A percentile compares a stretch with the other conserved stretches of the same genome.
Evolutionary conservation across 2,329 filamentous ascomycete genomes (phyloP).

Genomic region (Leptodontidium sp.): DNA sequence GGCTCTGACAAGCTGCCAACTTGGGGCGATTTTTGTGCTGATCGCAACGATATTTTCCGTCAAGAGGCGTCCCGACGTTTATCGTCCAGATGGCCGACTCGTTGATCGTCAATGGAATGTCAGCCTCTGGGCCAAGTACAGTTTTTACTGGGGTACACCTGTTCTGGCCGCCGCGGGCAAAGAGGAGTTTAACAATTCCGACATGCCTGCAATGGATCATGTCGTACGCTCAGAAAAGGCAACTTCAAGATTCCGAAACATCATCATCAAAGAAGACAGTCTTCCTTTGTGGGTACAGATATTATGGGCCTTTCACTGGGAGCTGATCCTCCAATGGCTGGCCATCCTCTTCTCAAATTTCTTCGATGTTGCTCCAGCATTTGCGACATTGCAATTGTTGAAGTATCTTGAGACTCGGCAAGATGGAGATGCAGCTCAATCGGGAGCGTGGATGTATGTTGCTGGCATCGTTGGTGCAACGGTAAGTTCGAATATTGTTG

Average conservation of each 20-base stretch:
- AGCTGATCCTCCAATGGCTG: slow-evolving; percentile 31
- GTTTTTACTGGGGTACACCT: slow-evolving; percentile 67
- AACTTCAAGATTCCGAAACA: slow-evolving; percentile 57
- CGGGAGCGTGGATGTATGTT: slow-evolving; percentile 33
- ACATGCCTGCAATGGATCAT: slow-evolving; percentile 68
- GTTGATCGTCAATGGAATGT: slow-evolving; percentile 72
- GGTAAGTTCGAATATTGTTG: slow-evolving; percentile 25
- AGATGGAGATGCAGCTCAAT: slow-evolving; percentile 21
- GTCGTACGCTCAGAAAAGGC: slow-evolving; percentile 58
- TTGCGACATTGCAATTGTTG: slow-evolving; percentile 37
- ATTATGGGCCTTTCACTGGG: slow-evolving; percentile 60
- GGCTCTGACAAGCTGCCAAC: slow-evolving; percentile 29
- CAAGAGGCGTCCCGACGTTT: slow-evolving; percentile 73
- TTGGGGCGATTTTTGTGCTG: slow-evolving; percentile 25
- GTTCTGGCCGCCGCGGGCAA: slow-evolving; percentile 62
- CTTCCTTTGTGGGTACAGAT: slow-evolving; percentile 66
- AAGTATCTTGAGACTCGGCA: slow-evolving; percentile 34
- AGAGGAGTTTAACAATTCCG: slow-evolving; percentile 66
- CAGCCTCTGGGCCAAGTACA: slow-evolving; percentile 67
- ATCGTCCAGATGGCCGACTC: slow-evolving; percentile 56
- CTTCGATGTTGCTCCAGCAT: slow-evolving; percentile 32
- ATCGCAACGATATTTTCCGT: slow-evolving; percentile 48
- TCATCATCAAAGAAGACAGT: slow-evolving; percentile 50
- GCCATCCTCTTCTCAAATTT: slow-evolving; percentile 38
- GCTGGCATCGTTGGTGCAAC: slow-evolving; percentile 51